These are phyloP conservation scores for Trametes hirsuta DNA, from an alignment of 1,284 basidiomycete species.

Conservation along the genomic window DNA sequence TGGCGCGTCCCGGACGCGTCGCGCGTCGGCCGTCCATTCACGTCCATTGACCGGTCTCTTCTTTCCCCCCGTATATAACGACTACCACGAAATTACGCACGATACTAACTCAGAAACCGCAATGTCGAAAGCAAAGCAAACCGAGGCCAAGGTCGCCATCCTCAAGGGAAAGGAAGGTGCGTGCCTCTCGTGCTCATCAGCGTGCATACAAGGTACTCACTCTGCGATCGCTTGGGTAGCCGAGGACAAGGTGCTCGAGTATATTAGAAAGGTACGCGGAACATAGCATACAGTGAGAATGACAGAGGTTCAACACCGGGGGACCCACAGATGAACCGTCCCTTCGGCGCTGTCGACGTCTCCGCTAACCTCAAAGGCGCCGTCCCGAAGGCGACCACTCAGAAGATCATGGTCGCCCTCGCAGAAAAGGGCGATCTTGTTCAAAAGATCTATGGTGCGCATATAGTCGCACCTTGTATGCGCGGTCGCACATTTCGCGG, in stretches of 20 bases:
- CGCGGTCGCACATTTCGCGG: background rate
- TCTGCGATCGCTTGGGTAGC: slow-evolving; percentile 42
- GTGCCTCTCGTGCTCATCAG: background rate
- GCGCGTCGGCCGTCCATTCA: background rate
- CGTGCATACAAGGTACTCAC: background rate
- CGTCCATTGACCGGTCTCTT: background rate
- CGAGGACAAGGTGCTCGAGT: slow-evolving; percentile 73
- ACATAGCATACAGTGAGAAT: background rate
- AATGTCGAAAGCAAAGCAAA: slow-evolving; percentile 36
- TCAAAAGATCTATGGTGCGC: slow-evolving; percentile 78
- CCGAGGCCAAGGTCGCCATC: slow-evolving; percentile 58
- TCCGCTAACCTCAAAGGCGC: slow-evolving; percentile 86
- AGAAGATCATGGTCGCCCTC: slow-evolving; percentile 78
- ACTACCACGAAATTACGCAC: background rate
- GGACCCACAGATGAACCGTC: slow-evolving; percentile 66
- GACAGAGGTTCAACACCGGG: slow-evolving; percentile 2
- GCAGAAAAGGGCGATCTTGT: slow-evolving; percentile 78
- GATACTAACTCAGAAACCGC: slow-evolving; percentile 21
- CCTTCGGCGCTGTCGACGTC: slow-evolving; percentile 83
- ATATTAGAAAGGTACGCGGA: slow-evolving; percentile 63
- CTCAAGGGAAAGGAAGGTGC: slow-evolving; percentile 75
- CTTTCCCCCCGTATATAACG: background rate
- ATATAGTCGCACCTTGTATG: background rate
- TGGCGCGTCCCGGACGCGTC: slow-evolving; percentile 8
- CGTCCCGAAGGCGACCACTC: slow-evolving; percentile 78